phyloP scores from a whole-genome alignment of 169 alveolate genomes.

The Plasmodium knowlesi region DNA sequence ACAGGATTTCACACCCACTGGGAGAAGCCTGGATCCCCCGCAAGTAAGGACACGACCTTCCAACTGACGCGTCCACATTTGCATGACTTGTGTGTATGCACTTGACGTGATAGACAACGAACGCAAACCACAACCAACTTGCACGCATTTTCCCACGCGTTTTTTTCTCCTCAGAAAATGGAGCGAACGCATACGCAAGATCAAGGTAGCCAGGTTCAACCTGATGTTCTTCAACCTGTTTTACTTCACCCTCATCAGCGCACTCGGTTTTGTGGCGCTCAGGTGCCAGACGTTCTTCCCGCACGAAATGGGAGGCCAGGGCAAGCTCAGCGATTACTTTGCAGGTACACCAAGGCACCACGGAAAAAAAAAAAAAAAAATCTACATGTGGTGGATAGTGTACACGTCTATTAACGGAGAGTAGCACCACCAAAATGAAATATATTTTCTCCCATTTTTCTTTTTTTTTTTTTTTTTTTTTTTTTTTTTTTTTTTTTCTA shows the following conservation, averaged over 20 bases:
- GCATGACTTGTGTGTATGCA: not conserved
- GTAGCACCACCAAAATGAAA: not conserved
- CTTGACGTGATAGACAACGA: not conserved
- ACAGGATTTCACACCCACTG: conserved; percentile 1
- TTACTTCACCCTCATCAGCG: conserved; percentile 43
- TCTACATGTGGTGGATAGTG: not conserved
- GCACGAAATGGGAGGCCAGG: conserved; percentile 46
- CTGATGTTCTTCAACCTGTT: conserved; percentile 55
- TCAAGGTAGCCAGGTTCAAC: conserved; percentile 83
- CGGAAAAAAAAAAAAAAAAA: not conserved
- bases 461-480: too few relatives aligned
- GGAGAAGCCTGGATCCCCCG: conserved; percentile 42
- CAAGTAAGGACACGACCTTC: conserved; percentile 50
- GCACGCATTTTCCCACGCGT: not conserved
- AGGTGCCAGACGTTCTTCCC: conserved; percentile 44
- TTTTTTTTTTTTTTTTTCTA: too few relatives aligned
- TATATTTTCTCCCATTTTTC: too few relatives aligned
- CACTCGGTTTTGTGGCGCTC: conserved; percentile 45
- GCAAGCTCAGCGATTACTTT: conserved; percentile 35
- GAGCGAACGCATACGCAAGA: conserved; percentile 92
- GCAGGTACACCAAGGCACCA: not conserved
- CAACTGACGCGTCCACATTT: not conserved
- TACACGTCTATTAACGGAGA: not conserved
- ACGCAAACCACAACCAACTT: not conserved
- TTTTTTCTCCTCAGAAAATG: conserved; percentile 83